A percentile compares a stretch with the other conserved stretches of the same genome.
phyloP scores from a whole-genome alignment of 2,329 filamentous ascomycete species.

The Lanzia echinophila region DNA sequence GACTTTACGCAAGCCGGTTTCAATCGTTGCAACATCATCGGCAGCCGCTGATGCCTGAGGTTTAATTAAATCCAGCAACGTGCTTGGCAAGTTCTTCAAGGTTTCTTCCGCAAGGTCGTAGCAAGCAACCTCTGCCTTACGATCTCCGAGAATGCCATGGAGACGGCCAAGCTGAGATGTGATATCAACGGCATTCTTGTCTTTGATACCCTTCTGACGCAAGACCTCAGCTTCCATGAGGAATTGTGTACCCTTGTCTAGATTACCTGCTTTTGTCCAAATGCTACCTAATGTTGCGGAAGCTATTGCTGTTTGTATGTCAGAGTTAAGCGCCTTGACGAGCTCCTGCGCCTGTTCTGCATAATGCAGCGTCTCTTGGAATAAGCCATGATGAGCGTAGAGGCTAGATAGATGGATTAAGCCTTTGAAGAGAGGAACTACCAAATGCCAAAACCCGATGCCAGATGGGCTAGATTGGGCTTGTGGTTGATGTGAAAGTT shows the following conservation, averaged over 20 bases:
- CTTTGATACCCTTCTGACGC: slow-evolving; percentile 40
- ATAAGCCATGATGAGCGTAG: slow-evolving; percentile 78
- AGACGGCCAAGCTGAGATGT: slow-evolving; percentile 51
- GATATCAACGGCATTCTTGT: slow-evolving; percentile 41
- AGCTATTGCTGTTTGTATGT: slow-evolving; percentile 44
- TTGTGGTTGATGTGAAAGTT: slow-evolving; percentile 34
- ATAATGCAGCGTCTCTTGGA: slow-evolving; percentile 83
- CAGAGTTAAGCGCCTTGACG: slow-evolving; percentile 37
- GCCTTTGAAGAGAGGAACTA: slow-evolving; percentile 65
- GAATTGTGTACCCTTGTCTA: slow-evolving; percentile 51
- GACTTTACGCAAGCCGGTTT: slow-evolving; percentile 21
- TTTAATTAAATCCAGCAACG: slow-evolving; percentile 28
- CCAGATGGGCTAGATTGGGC: slow-evolving; percentile 38
- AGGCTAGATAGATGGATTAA: slow-evolving; percentile 68
- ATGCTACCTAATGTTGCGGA: slow-evolving; percentile 49
- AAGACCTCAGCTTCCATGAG: slow-evolving; percentile 47
- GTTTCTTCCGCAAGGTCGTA: slow-evolving; percentile 43
- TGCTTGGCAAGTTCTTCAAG: slow-evolving; percentile 36
- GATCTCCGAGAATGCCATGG: slow-evolving; percentile 40
- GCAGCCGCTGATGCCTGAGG: slow-evolving; percentile 8
- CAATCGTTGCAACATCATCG: slow-evolving; percentile 13
- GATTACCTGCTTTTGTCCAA: slow-evolving; percentile 50
- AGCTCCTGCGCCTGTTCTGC: slow-evolving; percentile 77
- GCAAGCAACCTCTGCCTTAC: slow-evolving; percentile 40
- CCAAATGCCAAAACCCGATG: slow-evolving; percentile 72